These are phyloP conservation scores for Allantophomopsis lycopodina DNA, from an alignment of 2,329 filamentous ascomycete genomes.

Conservation along the genomic window DNA sequence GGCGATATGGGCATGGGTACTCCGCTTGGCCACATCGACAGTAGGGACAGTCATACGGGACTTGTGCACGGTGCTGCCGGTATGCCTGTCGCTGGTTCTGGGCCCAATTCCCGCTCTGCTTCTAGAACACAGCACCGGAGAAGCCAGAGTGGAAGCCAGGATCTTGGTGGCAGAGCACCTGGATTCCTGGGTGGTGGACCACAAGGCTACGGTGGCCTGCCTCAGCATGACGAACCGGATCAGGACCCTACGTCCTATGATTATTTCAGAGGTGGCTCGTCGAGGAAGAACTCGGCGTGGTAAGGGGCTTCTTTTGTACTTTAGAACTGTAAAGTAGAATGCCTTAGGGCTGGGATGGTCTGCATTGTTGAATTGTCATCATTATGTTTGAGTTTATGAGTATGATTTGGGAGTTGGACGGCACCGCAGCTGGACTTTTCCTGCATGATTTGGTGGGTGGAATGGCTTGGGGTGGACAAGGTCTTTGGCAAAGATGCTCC, in stretches of 20 bases:
- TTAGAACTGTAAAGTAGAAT: neutral
- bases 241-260: slow-evolving; percentile 17
- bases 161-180: slow-evolving; percentile 26
- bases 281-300: neutral
- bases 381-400: no score
- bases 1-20: slow-evolving; percentile 8
- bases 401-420: no score
- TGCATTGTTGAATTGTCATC: no score
- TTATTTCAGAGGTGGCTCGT: slow-evolving; percentile 10
- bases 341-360: neutral
- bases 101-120: slow-evolving; percentile 11
- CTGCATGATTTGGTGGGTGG: no score
- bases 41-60: slow-evolving; percentile 31
- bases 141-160: slow-evolving; percentile 13
- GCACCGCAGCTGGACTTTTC: no score
- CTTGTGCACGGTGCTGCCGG: slow-evolving; percentile 38
- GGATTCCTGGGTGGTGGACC: slow-evolving; percentile 44
- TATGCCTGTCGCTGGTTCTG: slow-evolving; percentile 28
- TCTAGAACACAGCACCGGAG: slow-evolving; percentile 4
- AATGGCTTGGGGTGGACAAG: no score
- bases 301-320: no score
- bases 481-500: no score
- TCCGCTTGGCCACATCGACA: slow-evolving; percentile 31
- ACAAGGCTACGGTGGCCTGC: slow-evolving; percentile 43
- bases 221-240: slow-evolving; percentile 29